Evolutionary conservation across 129 eudicot genomes (phyloP).

Genomic region (Escallonia herrerae): DNA sequence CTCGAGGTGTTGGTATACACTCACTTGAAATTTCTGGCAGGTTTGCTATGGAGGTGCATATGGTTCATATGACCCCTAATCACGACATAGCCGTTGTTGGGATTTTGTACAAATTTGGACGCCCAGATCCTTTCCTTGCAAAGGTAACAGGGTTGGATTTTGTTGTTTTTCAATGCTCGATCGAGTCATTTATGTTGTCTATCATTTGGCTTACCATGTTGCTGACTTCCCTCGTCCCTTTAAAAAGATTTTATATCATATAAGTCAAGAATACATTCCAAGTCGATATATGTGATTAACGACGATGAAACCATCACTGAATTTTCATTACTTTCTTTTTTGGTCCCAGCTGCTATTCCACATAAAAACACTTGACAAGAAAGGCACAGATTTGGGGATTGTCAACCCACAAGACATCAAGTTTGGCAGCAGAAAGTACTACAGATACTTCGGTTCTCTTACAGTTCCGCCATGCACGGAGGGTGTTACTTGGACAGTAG

Average conservation of each 20-base stretch:
- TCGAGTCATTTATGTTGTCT: no score
- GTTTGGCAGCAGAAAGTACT: slow-evolving; percentile 32
- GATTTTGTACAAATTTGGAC: slow-evolving; percentile 29
- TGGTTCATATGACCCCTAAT: slow-evolving; percentile 24
- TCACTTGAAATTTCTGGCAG: slow-evolving; percentile 4
- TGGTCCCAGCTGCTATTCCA: slow-evolving; percentile 17
- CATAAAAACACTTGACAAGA: neutral
- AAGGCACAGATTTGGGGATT: slow-evolving; percentile 21
- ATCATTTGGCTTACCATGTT: neutral
- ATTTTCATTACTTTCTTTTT: neutral
- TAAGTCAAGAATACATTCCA: no score
- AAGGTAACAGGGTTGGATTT: slow-evolving; percentile 6
- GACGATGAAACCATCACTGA: no score
- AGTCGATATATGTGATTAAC: neutral
- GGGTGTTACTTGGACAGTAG: slow-evolving; percentile 46
- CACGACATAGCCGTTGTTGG: slow-evolving; percentile 32
- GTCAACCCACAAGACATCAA: slow-evolving; percentile 35
- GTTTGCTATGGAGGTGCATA: slow-evolving; percentile 37
- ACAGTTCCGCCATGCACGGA: slow-evolving; percentile 65
- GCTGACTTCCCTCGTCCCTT: neutral
- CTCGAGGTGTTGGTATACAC: neutral
- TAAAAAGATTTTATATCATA: neutral
- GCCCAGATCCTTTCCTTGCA: slow-evolving; percentile 35
- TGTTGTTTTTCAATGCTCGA: neutral
- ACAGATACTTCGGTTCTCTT: slow-evolving; percentile 58